Base-by-base conservation (phyloP, 768 basidiomycete species). In the Rhodosporidiobolus sp. region DNA sequence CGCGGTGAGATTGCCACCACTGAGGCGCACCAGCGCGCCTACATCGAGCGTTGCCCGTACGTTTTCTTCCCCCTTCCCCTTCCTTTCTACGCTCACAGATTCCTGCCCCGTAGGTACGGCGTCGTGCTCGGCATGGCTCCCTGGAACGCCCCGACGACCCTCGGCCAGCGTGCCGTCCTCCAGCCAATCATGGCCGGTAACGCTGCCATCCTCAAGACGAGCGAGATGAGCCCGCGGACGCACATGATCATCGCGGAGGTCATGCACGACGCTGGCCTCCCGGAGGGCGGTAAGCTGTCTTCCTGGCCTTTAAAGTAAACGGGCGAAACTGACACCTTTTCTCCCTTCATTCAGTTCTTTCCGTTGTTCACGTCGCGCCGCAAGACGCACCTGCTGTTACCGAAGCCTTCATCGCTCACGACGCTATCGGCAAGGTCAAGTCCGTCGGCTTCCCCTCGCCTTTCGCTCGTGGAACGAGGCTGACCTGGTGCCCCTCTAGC, bases 111-210 rank as follows among this genome's bases (percentile, higher is more conserved):
- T 14, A 43, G 38, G 8, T 43, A 35, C 62, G 76, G 73, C n/a
- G 72, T 78, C 56, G 75, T 76, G 4, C 67, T 78, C 46, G 73
- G 70, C 24, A 59, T 69, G 32, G 68, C 66, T 2, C 69, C 72
- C 38, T 64, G 56, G 57, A 58, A 58, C n/a, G 57, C 57, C 8
- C 77, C 75, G 12, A 64, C 76, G 53, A 77, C 73, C 10, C 78
- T 81, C 32, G 70, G 75, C 12, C 73, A 79, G 49, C 75, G 81
- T 30, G 70, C 79, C 0, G 76, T 78, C 56, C 70, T 80, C 3
- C 79, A 81, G 64, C 81, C 83, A 26, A 74, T 84, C 45, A 80
- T 82, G 65, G 81, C 80, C 30, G 83, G 83, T 0, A 84, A 84
- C 76, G 79, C 68, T 12, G 60, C 68, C 5, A 58, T 72, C 50